Conservation (phyloP, 768 basidiomycete genomes). For the Leccinum aurantiacum region DNA sequence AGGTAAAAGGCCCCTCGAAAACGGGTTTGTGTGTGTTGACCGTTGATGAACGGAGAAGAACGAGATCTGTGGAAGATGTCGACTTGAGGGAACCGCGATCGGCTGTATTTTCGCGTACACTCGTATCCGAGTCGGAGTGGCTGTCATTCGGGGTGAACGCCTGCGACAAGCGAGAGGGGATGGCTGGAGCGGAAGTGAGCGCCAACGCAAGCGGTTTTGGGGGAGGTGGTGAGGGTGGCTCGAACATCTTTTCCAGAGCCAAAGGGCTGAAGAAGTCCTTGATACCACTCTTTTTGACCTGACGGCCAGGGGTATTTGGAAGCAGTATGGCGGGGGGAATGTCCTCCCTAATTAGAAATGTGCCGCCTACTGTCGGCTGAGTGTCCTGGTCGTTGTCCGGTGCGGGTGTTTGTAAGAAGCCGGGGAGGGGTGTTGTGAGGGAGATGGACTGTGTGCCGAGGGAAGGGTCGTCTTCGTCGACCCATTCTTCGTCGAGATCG, state of each 20-base stretch:
- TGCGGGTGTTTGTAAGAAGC: slow-evolving; percentile 44
- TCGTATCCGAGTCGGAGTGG: slow-evolving; percentile 26
- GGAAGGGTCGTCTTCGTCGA: slow-evolving; percentile 51
- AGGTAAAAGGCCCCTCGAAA: slow-evolving; percentile 70
- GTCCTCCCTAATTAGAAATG: slow-evolving; percentile 75
- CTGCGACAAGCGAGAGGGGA: slow-evolving; percentile 40
- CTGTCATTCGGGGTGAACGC: slow-evolving; percentile 34
- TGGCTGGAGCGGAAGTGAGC: slow-evolving; percentile 29
- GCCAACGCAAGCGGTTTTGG: slow-evolving; percentile 20
- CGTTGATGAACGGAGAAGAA: slow-evolving; percentile 15
- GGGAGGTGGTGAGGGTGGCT: slow-evolving; percentile 82
- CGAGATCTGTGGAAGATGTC: slow-evolving; percentile 10
- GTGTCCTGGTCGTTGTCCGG: slow-evolving; percentile 34
- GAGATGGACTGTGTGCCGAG: slow-evolving; percentile 56
- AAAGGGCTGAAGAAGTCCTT: slow-evolving; percentile 89
- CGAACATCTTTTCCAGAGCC: slow-evolving; percentile 88
- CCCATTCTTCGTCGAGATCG: slow-evolving; percentile 91
- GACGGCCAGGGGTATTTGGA: slow-evolving; percentile 63
- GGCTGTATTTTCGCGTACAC: slow-evolving; percentile 10
- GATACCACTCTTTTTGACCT: slow-evolving; percentile 53
- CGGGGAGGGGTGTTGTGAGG: slow-evolving; percentile 55
- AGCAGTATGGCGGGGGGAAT: slow-evolving; percentile 53
- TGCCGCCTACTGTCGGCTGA: slow-evolving; percentile 49
- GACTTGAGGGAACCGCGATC: slow-evolving; percentile 10
- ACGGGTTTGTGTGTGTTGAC: slow-evolving; percentile 45